phyloP scores from a whole-genome alignment of 306 rosid genomes.

The Castanea crenata region DNA sequence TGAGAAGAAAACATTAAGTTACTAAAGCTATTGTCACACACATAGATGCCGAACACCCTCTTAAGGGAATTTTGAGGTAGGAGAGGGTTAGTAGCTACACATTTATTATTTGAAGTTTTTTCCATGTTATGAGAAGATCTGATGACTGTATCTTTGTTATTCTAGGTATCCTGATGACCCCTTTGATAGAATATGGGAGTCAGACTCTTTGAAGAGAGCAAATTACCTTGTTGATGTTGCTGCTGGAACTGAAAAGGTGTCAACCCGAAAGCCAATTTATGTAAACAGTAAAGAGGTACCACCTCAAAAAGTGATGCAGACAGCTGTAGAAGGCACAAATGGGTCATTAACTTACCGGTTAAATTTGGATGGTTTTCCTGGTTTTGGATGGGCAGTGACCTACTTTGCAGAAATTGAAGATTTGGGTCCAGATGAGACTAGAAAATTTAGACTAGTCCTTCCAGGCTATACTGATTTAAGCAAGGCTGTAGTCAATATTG shows the following conservation, averaged over 20 bases:
- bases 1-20: not conserved
- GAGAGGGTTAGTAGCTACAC: not conserved
- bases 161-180: slow-evolving; percentile 97
- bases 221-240: slow-evolving; percentile 96
- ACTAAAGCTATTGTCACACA: not conserved
- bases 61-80: not conserved
- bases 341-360: slow-evolving; percentile 89
- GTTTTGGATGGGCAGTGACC: slow-evolving; percentile 73
- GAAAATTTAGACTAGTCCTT: slow-evolving; percentile 86
- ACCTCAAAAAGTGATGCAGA: slow-evolving; percentile 91
- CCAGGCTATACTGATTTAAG: slow-evolving; percentile 70
- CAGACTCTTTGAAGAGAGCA: slow-evolving; percentile 89
- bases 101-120: not conserved
- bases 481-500: slow-evolving; percentile 80
- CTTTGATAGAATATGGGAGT: slow-evolving; percentile 92
- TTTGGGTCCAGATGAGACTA: slow-evolving; percentile 54
- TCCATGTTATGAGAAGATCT: not conserved
- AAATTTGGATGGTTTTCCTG: slow-evolving; percentile 93
- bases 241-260: slow-evolving; percentile 72
- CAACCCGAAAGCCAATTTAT: slow-evolving; percentile 64
- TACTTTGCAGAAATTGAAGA: slow-evolving; percentile 98
- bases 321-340: slow-evolving; percentile 83
- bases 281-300: slow-evolving; percentile 69
- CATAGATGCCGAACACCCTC: not conserved
- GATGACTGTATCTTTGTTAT: slow-evolving; percentile 16